Evolutionary conservation across 2,329 filamentous ascomycete species (phyloP).

Genomic region (Colletotrichum zoysiae): DNA sequence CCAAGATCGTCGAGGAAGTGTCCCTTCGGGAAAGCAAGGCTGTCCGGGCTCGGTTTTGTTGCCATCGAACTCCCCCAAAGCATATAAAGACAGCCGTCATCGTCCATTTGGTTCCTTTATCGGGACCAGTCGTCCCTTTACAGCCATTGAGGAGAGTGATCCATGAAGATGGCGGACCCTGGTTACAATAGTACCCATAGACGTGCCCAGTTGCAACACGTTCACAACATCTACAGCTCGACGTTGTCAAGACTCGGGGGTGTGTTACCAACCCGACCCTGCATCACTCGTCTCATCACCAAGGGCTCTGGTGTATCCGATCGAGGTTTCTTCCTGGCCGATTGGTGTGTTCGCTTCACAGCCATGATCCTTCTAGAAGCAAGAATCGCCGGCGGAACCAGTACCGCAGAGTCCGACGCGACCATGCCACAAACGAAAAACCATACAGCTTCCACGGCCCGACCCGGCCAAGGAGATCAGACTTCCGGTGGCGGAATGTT

Average conservation of each 20-base stretch:
- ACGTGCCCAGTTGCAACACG: not conserved
- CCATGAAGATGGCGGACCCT: not conserved
- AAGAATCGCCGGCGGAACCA: not conserved
- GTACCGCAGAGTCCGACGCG: too few relatives aligned
- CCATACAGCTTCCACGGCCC: constrained; percentile 3
- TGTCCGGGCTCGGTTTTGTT: not conserved
- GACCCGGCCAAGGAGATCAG: not conserved
- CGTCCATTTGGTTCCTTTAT: not conserved
- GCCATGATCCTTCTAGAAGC: not conserved
- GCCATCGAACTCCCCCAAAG: not conserved
- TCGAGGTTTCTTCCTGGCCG: not conserved
- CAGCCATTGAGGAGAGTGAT: not conserved
- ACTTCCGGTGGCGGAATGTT: not conserved
- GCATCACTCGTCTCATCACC: not conserved
- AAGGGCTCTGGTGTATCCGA: not conserved
- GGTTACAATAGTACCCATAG: not conserved
- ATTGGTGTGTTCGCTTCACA: not conserved
- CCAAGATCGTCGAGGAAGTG: not conserved
- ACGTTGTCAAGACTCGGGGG: too few relatives aligned
- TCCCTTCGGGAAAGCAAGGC: not conserved
- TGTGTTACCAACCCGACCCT: not conserved
- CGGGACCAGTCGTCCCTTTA: not conserved
- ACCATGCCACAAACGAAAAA: not conserved
- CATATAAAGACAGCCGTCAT: too few relatives aligned
- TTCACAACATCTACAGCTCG: not conserved